Conservation (phyloP, 73 alveolate genomes). For the Symbiodinium pilosum region DNA sequence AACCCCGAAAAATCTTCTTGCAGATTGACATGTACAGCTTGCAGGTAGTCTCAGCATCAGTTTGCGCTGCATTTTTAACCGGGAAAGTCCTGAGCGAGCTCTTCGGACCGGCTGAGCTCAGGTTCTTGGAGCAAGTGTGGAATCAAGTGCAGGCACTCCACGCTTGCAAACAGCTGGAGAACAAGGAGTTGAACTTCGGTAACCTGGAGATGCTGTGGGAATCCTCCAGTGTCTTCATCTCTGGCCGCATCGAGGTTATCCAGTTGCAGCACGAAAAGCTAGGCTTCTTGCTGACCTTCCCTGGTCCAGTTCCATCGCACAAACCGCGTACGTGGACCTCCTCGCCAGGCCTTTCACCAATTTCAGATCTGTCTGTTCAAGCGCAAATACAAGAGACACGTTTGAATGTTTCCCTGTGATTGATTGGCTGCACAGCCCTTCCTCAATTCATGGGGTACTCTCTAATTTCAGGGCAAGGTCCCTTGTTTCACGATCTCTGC, state of each 20-base stretch:
- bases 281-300: not conserved
- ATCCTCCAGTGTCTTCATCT: not conserved
- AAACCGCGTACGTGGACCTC: too few species aligned
- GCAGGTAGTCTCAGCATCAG: constrained; percentile 23
- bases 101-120: not conserved
- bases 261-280: not conserved
- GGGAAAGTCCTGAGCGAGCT: not conserved
- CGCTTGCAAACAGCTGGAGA: not conserved
- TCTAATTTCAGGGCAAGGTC: too few species aligned
- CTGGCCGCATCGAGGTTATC: constrained; percentile 1
- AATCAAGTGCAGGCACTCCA: not conserved
- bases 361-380: too few species aligned
- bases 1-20: not conserved
- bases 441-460: too few species aligned
- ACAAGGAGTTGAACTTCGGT: not conserved
- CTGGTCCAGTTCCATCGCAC: too few species aligned
- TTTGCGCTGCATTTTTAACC: not conserved
- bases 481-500: too few species aligned
- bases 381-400: too few species aligned
- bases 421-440: too few species aligned
- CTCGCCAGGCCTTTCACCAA: too few species aligned
- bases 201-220: not conserved
- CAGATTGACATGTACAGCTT: constrained; percentile 40
- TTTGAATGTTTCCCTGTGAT: too few species aligned
- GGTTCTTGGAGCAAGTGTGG: not conserved